Evolutionary conservation across 176 grass and related monocot genomes (phyloP).

Genomic region (Phoenix dactylifera): DNA sequence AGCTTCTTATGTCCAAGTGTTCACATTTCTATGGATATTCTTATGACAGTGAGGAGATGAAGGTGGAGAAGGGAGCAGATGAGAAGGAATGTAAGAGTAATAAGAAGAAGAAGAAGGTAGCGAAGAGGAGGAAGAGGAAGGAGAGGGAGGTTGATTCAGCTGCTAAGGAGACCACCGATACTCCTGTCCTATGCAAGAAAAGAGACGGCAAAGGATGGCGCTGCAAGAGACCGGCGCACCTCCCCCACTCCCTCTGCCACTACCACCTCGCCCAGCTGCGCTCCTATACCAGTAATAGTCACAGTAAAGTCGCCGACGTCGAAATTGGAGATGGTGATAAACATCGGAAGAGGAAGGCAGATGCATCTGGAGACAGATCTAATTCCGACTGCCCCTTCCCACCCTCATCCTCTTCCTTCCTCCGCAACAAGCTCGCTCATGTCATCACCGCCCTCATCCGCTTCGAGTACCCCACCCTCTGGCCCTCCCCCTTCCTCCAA

Average conservation of each 20-base stretch:
- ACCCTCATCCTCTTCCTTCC: too few relatives aligned
- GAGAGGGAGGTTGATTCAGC: too few relatives aligned
- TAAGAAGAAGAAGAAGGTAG: slow-evolving; percentile 11
- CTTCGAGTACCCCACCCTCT: too few relatives aligned
- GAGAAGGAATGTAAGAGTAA: slow-evolving; percentile 6
- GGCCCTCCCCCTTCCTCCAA: too few relatives aligned
- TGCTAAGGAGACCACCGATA: not conserved
- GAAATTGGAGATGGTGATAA: too few relatives aligned
- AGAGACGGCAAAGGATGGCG: slow-evolving; percentile 34
- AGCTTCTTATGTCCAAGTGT: too few relatives aligned
- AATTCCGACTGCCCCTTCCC: slow-evolving; percentile 8
- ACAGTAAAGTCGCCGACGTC: too few relatives aligned
- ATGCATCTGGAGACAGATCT: not conserved
- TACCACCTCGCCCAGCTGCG: slow-evolving; percentile 26
- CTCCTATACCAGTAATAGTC: not conserved
- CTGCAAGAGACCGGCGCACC: slow-evolving; percentile 19
- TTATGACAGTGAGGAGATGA: too few relatives aligned
- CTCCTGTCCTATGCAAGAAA: slow-evolving; percentile 26
- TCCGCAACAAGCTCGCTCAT: too few relatives aligned
- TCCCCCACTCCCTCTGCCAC: slow-evolving; percentile 23
- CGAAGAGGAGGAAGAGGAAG: not conserved
- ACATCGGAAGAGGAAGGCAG: slow-evolving; percentile 11
- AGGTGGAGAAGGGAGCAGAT: too few relatives aligned
- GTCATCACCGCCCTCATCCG: too few relatives aligned
- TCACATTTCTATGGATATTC: too few relatives aligned